A percentile compares a stretch with the other conserved stretches of the same genome.
These are phyloP conservation scores for Mucor saturninus DNA, from an alignment of 371 early-diverging fungal genomes.

Conservation along the genomic window DNA sequence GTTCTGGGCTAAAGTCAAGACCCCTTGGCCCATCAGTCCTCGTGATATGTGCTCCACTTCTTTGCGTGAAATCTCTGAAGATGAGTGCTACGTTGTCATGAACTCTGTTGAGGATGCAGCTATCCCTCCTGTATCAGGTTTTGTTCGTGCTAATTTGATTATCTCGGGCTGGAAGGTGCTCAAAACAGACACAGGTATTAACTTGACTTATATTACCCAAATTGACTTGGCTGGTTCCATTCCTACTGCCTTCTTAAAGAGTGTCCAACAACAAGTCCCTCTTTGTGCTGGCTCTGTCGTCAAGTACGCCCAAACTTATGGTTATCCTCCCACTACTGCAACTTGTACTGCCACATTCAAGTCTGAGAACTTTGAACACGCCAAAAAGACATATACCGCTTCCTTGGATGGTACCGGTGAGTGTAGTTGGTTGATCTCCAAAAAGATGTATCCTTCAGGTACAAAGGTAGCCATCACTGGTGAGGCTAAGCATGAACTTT, in stretches of 20 bases:
- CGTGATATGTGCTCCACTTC: constrained; percentile 35
- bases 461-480: constrained; percentile 38
- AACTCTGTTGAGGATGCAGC: constrained; percentile 43
- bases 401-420: constrained; percentile 32
- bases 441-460: constrained; percentile 48
- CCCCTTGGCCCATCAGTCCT: constrained; percentile 52
- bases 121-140: constrained; percentile 33
- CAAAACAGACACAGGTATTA: constrained; percentile 37
- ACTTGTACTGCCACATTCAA: constrained; percentile 26
- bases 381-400: constrained; percentile 20
- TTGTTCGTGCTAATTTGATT: constrained; percentile 46
- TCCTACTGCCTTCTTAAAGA: constrained; percentile 45
- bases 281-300: constrained; percentile 50
- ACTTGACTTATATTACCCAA: constrained; percentile 50
- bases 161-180: constrained; percentile 53
- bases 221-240: constrained; percentile 52
- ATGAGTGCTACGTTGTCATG: constrained; percentile 37
- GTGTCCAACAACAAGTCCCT: constrained; percentile 47
- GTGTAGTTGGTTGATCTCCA: constrained; percentile 25
- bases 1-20: constrained; percentile 50
- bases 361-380: constrained; percentile 43
- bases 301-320: constrained; percentile 39
- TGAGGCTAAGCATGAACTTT: constrained; percentile 18
- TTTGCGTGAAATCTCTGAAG: constrained; percentile 27
- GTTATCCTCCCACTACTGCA: constrained; percentile 37